Base-by-base conservation (phyloP, 2,329 filamentous ascomycete genomes). In the Colletotrichum musae region DNA sequence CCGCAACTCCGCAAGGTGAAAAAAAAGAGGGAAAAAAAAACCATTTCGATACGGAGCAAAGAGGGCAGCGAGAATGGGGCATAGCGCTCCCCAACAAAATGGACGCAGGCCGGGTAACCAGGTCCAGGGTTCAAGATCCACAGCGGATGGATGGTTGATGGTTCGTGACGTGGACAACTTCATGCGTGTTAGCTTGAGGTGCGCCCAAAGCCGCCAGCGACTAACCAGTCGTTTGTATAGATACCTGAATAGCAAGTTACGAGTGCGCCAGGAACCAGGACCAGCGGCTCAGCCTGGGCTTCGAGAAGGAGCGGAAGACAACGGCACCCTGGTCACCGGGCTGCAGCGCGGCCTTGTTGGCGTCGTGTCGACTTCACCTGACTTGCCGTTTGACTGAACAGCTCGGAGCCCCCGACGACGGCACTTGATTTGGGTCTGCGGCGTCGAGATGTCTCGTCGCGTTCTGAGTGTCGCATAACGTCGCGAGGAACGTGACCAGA, bases 31-130 rank as follows among this genome's bases (percentile, higher is more conserved):
- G 45, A 21, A 53, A 58, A 68, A 65, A 64, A 68, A 69, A 64
- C n/a, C 56, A 36, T 6, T 56, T 45, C 50, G 56, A 65, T 48
- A 32, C 39, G 28, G 61, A 54, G 26, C 36, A 47, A 41, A 54
- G 48, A 60, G 21, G 36, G 58, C 41, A 26, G 61, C 13, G 12
- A 26, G 18, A 39, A 66, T 66, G 36, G 51, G 66, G 66, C 24
- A 26, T 69, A 69, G 66, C 50, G 66, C 56, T 69, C 66, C 66
- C 66, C 66, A 69, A 69, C 66, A 69, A 69, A 69, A 69, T 66
- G 56, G 26, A 69, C 18, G 60, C 45, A 66, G 54, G 56, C 56
- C 66, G 43, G 56, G 43, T 60, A 66, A 54, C 50, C 64, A 58
- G 54, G 66, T 12, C 47, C 45, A 18, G 16, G 45, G 43, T 16